Evolutionary conservation across 345 rosid genomes (phyloP).

Genomic region (Dipteronia sinensis): DNA sequence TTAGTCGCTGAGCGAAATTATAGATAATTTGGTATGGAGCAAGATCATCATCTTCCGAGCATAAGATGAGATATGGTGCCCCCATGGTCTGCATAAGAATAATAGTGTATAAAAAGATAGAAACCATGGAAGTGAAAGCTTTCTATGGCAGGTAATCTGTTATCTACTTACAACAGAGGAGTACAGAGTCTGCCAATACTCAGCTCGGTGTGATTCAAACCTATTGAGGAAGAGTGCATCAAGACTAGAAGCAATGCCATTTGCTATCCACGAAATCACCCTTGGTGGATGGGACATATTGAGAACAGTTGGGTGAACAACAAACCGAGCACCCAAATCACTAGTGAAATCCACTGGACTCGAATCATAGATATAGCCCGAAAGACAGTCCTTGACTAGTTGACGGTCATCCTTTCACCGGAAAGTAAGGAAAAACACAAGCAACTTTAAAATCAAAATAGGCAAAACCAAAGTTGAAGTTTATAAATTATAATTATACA

Average conservation of each 20-base stretch:
- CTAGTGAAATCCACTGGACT: slow-evolving; percentile 89
- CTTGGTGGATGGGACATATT: slow-evolving; percentile 72
- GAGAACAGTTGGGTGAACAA: slow-evolving; percentile 76
- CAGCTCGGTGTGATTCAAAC: slow-evolving; percentile 90
- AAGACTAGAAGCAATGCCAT: slow-evolving; percentile 69
- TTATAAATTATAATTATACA: not conserved
- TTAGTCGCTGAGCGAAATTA: slow-evolving; percentile 71
- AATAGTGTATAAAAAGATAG: slow-evolving; percentile 9
- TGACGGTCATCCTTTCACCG: slow-evolving; percentile 65
- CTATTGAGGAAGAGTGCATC: slow-evolving; percentile 81
- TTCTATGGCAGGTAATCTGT: not conserved
- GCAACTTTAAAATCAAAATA: not conserved
- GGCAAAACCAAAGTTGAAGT: not conserved
- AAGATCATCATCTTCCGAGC: slow-evolving; percentile 82
- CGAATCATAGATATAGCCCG: slow-evolving; percentile 84
- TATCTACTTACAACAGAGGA: slow-evolving; percentile 73
- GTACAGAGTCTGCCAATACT: slow-evolving; percentile 92
- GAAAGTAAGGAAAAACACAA: slow-evolving; percentile 1
- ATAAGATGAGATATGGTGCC: slow-evolving; percentile 79
- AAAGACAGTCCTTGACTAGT: slow-evolving; percentile 67
- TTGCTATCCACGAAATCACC: slow-evolving; percentile 71
- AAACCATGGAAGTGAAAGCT: not conserved
- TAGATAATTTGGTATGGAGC: slow-evolving; percentile 71
- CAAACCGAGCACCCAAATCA: slow-evolving; percentile 70
- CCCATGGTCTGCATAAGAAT: slow-evolving; percentile 57